These are phyloP conservation scores for Candida glucosophila DNA, from an alignment of 1,139 yeast genomes.

Conservation along the genomic window DNA sequence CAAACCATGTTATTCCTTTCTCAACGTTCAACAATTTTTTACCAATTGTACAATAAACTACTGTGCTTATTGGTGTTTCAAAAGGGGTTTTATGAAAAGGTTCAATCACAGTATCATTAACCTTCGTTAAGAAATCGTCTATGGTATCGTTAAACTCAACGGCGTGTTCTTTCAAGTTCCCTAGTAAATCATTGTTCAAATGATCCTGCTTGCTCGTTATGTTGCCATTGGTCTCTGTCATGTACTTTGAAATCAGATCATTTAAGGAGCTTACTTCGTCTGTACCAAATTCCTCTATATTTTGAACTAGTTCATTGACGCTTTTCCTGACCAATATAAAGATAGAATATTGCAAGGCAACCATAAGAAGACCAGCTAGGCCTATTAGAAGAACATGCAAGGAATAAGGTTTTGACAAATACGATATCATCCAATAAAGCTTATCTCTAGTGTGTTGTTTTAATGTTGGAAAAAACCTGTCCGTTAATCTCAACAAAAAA, in stretches of 20 bases:
- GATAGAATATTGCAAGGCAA: constrained; percentile 39
- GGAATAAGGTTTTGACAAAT: constrained; percentile 40
- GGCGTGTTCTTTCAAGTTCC: constrained; percentile 54
- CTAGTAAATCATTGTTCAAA: constrained; percentile 59
- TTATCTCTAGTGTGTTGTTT: constrained; percentile 2
- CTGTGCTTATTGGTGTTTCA: constrained; percentile 49
- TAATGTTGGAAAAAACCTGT: constrained; percentile 3
- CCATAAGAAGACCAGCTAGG: constrained; percentile 37
- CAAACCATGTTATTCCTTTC: constrained; percentile 72
- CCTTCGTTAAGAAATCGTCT: constrained; percentile 21
- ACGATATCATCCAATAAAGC: constrained; percentile 40
- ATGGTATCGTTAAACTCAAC: constrained; percentile 38
- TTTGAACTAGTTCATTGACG: constrained; percentile 1
- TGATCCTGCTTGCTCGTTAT: constrained; percentile 21
- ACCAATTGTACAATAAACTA: constrained; percentile 75
- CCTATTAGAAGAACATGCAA: constrained; percentile 36
- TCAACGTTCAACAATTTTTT: constrained; percentile 59
- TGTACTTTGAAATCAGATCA: constrained; percentile 7
- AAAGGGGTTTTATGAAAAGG: constrained; percentile 66
- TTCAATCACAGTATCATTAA: constrained; percentile 20
- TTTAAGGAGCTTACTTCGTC: constrained; percentile 1
- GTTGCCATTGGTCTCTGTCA: constrained; percentile 15
- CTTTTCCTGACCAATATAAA: constrained; percentile 13
- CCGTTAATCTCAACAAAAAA: constrained; percentile 9
- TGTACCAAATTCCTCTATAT: constrained; percentile 1